Percentiles rank a stretch among this genome's conserved stretches.
Evolutionary conservation across 2,329 filamentous ascomycete genomes (phyloP).

Genomic region (Aspergillus unguis): DNA sequence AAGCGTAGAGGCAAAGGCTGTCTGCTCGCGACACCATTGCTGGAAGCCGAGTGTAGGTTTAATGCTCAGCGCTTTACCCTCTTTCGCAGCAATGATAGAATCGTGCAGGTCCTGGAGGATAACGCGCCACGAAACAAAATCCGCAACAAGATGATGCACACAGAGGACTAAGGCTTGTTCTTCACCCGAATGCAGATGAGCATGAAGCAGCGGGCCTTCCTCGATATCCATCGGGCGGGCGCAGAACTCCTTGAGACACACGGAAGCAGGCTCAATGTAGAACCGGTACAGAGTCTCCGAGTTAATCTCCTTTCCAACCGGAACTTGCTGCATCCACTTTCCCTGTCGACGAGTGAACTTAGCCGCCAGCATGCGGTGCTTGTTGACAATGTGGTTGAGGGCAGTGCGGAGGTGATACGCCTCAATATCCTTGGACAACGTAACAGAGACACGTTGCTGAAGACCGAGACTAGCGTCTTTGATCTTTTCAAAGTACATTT

Average conservation of each 20-base stretch:
- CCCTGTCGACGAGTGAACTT: not conserved
- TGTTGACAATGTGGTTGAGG: not conserved
- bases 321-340: conserved; percentile 1
- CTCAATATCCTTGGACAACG: not conserved
- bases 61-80: too few relatives aligned
- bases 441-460: conserved; percentile 3
- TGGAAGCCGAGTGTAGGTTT: conserved; percentile 3
- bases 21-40: conserved; percentile 6
- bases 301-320: not conserved
- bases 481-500: conserved; percentile 8
- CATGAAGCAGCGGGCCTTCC: conserved; percentile 5
- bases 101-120: conserved; percentile 8
- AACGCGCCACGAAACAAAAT: conserved; percentile 10
- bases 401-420: not conserved
- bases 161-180: not conserved
- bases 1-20: not conserved
- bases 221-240: conserved; percentile 5
- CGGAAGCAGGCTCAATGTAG: not conserved
- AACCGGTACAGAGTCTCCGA: not conserved
- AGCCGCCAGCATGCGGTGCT: not conserved
- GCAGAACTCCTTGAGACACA: not conserved
- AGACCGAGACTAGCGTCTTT: not conserved
- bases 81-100: not conserved
- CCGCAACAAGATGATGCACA: conserved; percentile 9
- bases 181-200: not conserved